These are phyloP conservation scores for Dittrichia graveolens DNA, from an alignment of 129 eudicot species.

Conservation along the genomic window DNA sequence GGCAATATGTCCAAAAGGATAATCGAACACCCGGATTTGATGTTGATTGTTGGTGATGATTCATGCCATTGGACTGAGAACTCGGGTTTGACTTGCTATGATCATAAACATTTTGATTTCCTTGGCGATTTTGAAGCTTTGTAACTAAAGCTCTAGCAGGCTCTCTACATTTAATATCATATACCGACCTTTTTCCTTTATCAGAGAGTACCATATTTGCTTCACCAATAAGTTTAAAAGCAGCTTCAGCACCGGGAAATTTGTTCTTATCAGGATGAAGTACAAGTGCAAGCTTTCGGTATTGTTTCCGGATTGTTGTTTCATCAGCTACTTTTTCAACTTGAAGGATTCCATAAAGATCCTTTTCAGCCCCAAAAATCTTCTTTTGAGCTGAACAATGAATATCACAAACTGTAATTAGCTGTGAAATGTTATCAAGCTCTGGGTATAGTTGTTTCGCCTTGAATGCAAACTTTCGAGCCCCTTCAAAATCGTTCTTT, in stretches of 20 bases:
- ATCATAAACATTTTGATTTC: constrained; percentile 27
- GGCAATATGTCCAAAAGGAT: constrained; percentile 67
- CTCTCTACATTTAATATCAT: constrained; percentile 56
- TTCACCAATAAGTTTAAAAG: constrained; percentile 89
- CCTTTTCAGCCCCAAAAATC: constrained; percentile 61
- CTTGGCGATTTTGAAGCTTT: constrained; percentile 46
- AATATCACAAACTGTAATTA: constrained; percentile 79
- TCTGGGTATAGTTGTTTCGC: constrained; percentile 69
- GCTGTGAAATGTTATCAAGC: constrained; percentile 66
- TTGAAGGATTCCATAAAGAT: constrained; percentile 86
- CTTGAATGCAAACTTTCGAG: constrained; percentile 67
- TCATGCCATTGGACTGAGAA: constrained; percentile 39
- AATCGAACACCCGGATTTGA: constrained; percentile 26
- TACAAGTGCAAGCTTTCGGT: constrained; percentile 73
- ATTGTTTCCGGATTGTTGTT: constrained; percentile 67
- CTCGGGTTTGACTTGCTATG: constrained; percentile 33
- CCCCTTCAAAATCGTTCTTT: constrained; percentile 75
- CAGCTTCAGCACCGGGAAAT: constrained; percentile 94
- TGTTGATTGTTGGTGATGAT: constrained; percentile 38
- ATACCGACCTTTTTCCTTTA: constrained; percentile 52
- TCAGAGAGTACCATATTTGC: constrained; percentile 81
- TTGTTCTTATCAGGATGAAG: constrained; percentile 98
- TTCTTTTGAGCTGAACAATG: constrained; percentile 71
- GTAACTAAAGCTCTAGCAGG: constrained; percentile 30
- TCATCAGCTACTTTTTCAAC: constrained; percentile 77